phyloP scores from a whole-genome alignment of 768 basidiomycete genomes.

The Trametes maxima region DNA sequence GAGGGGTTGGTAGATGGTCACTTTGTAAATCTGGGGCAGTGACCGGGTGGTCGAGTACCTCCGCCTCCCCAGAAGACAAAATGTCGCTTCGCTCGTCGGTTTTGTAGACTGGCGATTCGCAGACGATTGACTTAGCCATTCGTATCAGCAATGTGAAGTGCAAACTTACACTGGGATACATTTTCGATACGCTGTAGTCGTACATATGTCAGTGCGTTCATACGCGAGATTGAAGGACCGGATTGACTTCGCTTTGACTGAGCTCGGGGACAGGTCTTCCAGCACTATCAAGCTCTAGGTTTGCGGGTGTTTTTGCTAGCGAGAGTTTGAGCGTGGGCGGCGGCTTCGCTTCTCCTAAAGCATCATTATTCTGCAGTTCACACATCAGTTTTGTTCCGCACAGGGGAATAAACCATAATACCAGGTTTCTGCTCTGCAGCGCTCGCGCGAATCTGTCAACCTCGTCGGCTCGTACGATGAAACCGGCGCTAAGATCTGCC shows the following conservation, averaged over 20 bases:
- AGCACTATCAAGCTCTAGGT: constrained; percentile 27
- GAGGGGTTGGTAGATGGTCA: too few species aligned
- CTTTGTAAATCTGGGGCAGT: neutral
- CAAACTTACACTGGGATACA: constrained; percentile 28
- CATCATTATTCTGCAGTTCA: constrained; percentile 4
- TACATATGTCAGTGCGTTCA: neutral
- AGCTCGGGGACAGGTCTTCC: constrained; percentile 22
- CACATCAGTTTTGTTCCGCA: neutral
- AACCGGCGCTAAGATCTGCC: constrained; percentile 29
- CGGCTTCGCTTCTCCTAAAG: neutral
- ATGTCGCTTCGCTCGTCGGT: constrained; percentile 31
- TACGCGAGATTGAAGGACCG: neutral
- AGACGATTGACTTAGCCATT: neutral
- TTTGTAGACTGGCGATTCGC: constrained; percentile 26
- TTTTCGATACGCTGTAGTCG: constrained; percentile 25
- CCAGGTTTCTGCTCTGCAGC: constrained; percentile 50
- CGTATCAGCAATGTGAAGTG: neutral
- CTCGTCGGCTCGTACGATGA: constrained; percentile 39
- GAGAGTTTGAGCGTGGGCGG: constrained; percentile 23
- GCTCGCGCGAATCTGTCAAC: constrained; percentile 44
- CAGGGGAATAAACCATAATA: constrained; percentile 22
- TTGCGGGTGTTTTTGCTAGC: constrained; percentile 18
- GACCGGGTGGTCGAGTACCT: neutral
- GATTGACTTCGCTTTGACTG: constrained; percentile 26
- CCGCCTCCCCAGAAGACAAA: neutral